These are phyloP conservation scores for Mytilinidion resinicola DNA, from an alignment of 495 filamentous ascomycete species.

Conservation along the genomic window DNA sequence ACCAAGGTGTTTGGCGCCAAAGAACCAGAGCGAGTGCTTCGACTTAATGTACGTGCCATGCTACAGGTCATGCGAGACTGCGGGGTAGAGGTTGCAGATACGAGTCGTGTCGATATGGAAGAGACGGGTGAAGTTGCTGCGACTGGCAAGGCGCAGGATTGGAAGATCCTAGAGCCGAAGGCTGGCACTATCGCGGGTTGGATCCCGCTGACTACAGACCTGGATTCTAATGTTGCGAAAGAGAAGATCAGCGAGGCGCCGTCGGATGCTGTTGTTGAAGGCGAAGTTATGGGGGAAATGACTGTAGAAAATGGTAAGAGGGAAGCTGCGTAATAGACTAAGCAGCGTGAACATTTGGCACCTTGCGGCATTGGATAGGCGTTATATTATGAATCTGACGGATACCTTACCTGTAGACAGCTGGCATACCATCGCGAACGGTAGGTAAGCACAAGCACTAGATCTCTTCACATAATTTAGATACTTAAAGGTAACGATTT, in stretches of 20 bases:
- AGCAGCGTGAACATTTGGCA: too few relatives aligned
- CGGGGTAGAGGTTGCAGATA: slow-evolving; percentile 47
- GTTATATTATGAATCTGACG: too few relatives aligned
- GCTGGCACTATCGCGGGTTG: slow-evolving; percentile 22
- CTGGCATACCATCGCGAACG: too few relatives aligned
- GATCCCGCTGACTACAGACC: slow-evolving; percentile 19
- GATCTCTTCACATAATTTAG: too few relatives aligned
- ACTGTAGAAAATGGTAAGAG: neutral
- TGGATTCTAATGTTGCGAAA: neutral
- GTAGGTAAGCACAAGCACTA: too few relatives aligned
- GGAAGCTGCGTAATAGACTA: too few relatives aligned
- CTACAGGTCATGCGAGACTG: slow-evolving; percentile 53
- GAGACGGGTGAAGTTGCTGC: slow-evolving; percentile 9
- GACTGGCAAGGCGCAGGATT: slow-evolving; percentile 8
- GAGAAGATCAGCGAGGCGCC: slow-evolving; percentile 16
- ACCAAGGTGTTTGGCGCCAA: slow-evolving; percentile 51
- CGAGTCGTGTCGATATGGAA: slow-evolving; percentile 45
- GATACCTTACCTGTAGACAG: too few relatives aligned
- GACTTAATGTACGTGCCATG: slow-evolving; percentile 57
- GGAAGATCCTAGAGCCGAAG: slow-evolving; percentile 17
- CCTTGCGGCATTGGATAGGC: too few relatives aligned
- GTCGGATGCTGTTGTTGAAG: slow-evolving; percentile 23
- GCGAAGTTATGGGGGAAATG: slow-evolving; percentile 26
- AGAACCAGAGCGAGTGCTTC: slow-evolving; percentile 55
- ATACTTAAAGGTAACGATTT: too few relatives aligned